Conservation (phyloP, 2,329 filamentous ascomycete genomes). For the Ampelomyces quisqualis region DNA sequence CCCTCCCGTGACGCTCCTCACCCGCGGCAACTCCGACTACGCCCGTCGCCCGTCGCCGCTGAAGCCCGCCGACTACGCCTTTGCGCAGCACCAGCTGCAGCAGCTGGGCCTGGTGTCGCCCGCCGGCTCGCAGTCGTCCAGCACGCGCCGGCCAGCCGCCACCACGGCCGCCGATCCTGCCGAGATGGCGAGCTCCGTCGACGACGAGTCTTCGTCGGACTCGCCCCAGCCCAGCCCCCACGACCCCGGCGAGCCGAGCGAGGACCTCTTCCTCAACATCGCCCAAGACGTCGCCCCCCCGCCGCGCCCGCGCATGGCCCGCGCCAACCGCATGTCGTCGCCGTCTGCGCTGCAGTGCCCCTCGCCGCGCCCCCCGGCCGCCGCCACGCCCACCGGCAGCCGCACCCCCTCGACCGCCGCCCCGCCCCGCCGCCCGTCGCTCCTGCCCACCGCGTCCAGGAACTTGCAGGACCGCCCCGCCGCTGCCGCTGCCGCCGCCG, state of each 20-base stretch:
- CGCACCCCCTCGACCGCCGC: conserved; percentile 28
- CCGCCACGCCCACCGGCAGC: conserved; percentile 29
- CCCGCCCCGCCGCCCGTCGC: conserved; percentile 35
- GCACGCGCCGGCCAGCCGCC: conserved; percentile 10
- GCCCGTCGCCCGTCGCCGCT: conserved; percentile 34
- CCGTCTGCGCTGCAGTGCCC: conserved; percentile 33
- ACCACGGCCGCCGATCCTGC: neutral
- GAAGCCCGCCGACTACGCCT: conserved; percentile 30
- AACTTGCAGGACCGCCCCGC: conserved; percentile 27
- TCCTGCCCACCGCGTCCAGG: conserved; percentile 33
- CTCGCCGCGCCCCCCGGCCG: conserved; percentile 24
- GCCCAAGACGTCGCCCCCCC: conserved; percentile 41
- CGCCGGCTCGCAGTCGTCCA: conserved; percentile 18
- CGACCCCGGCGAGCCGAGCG: conserved; percentile 33
- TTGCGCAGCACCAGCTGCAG: conserved; percentile 31
- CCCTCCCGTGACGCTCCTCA: conserved; percentile 54
- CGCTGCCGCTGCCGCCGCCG: no score
- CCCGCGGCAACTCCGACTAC: conserved; percentile 43
- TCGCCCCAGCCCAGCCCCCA: conserved; percentile 30
- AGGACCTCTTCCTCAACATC: conserved; percentile 48
- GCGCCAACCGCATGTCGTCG: conserved; percentile 39
- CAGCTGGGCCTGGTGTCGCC: conserved; percentile 28
- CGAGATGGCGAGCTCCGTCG: conserved; percentile 33
- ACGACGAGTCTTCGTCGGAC: conserved; percentile 32
- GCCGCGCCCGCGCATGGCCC: conserved; percentile 42